Conservation (phyloP, 75 land plant species). For the Pinus taeda region DNA sequence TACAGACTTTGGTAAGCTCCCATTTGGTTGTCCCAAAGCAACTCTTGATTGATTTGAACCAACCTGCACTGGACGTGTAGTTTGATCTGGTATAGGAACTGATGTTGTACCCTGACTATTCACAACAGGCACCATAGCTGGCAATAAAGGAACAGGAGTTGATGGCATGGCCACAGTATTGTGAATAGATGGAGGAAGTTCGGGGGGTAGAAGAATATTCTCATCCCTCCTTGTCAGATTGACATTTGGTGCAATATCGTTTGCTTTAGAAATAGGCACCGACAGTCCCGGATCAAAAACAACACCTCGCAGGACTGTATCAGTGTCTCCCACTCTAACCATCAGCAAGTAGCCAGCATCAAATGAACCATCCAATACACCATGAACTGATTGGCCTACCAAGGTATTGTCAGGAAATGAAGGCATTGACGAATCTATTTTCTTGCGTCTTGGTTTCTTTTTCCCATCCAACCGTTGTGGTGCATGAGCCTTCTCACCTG, state of each 20-base stretch:
- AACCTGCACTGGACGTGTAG: not conserved
- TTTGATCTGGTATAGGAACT: not conserved
- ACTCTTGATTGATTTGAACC: not conserved
- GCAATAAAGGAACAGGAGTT: not conserved
- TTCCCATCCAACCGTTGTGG: not conserved
- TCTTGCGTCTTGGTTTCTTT: conserved; percentile 2
- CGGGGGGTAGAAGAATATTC: conserved; percentile 10
- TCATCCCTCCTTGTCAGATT: conserved; percentile 46
- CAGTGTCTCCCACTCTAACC: conserved; percentile 55
- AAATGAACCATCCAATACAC: conserved; percentile 77
- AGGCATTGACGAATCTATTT: not conserved
- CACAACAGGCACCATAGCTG: not conserved
- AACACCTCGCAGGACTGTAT: conserved; percentile 57
- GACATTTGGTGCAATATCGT: conserved; percentile 69
- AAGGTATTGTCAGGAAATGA: conserved; percentile 20
- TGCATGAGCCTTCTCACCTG: conserved; percentile 5
- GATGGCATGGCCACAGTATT: not conserved
- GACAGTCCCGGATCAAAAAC: conserved; percentile 65
- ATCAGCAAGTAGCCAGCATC: conserved; percentile 85
- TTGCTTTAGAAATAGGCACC: conserved; percentile 45
- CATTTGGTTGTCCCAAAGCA: not conserved
- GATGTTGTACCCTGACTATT: conserved; percentile 1
- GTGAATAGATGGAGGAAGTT: conserved; percentile 5
- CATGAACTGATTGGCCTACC: conserved; percentile 67
- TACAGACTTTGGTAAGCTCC: not conserved